Conservation (phyloP, 768 basidiomycete genomes). For the Suillus lakei region DNA sequence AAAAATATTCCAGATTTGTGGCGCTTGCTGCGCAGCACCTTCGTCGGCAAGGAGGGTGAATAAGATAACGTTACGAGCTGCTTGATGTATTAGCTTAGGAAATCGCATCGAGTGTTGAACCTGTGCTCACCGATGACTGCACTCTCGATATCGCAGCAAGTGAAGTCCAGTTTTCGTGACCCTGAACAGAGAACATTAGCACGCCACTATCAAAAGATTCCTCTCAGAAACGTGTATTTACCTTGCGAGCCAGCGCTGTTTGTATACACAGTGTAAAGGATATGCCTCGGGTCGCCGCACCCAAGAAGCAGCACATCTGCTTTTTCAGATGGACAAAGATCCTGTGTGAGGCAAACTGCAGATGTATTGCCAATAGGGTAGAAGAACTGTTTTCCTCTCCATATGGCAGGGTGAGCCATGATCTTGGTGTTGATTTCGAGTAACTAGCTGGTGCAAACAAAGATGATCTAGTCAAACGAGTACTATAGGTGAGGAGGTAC, state of each 20-base stretch:
- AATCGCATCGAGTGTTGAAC: neutral
- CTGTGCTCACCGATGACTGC: slow-evolving; percentile 32
- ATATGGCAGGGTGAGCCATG: slow-evolving; percentile 52
- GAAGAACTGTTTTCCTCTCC: slow-evolving; percentile 51
- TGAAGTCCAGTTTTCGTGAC: slow-evolving; percentile 31
- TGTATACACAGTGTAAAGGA: slow-evolving; percentile 51
- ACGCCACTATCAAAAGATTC: neutral
- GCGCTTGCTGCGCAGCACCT: slow-evolving; percentile 17
- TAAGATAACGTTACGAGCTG: slow-evolving; percentile 33
- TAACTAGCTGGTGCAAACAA: neutral
- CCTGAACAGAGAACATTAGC: slow-evolving; percentile 14
- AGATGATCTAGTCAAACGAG: neutral
- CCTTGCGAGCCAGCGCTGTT: neutral
- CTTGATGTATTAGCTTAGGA: neutral
- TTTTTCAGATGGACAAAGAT: slow-evolving; percentile 50
- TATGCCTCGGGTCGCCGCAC: slow-evolving; percentile 62
- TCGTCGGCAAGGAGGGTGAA: slow-evolving; percentile 33
- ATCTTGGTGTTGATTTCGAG: neutral
- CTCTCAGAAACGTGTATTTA: neutral
- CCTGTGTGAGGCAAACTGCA: slow-evolving; percentile 51
- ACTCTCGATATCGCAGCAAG: slow-evolving; percentile 34
- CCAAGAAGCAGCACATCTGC: slow-evolving; percentile 56
- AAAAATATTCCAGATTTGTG: slow-evolving; percentile 35
- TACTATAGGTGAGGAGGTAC: too few species aligned
- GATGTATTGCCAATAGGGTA: slow-evolving; percentile 69